Percentiles rank a stretch among this genome's conserved stretches.
Conservation (phyloP, 2,329 filamentous ascomycete species). For the Aureobasidium sp. region DNA sequence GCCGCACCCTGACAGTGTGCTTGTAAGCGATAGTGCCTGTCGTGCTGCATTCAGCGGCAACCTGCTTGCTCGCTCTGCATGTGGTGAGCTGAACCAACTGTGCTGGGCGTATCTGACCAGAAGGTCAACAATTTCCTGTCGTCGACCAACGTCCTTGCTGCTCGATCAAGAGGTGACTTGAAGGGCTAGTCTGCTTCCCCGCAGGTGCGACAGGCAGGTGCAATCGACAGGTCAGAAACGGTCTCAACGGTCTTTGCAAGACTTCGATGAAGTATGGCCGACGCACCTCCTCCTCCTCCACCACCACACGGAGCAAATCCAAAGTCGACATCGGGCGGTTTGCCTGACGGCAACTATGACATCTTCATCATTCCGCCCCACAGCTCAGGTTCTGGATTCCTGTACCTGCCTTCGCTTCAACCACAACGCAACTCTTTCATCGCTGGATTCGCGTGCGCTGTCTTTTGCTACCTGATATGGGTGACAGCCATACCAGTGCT, state of each 20-base stretch:
- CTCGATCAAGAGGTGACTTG: not conserved
- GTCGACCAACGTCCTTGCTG: not conserved
- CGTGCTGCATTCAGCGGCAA: not conserved
- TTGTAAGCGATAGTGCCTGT: not conserved
- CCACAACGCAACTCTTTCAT: conserved; percentile 86
- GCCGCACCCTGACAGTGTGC: conserved; percentile 2
- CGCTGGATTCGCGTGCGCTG: conserved; percentile 72
- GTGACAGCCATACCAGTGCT: conserved; percentile 66
- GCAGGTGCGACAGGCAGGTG: not conserved
- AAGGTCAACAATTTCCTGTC: not conserved
- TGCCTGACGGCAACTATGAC: conserved; percentile 89
- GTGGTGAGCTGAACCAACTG: not conserved
- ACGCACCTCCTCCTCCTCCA: conserved; percentile 60
- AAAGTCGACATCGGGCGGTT: conserved; percentile 55
- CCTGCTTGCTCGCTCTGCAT: conserved; percentile 3
- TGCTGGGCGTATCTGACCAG: not conserved
- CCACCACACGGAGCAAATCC: conserved; percentile 79
- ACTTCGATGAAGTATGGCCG: not conserved
- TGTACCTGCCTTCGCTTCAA: conserved; percentile 86
- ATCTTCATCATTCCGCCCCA: conserved; percentile 95
- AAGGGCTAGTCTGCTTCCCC: not conserved
- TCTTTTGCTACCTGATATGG: conserved; percentile 66
- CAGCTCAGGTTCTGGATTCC: conserved; percentile 78
- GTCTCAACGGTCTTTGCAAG: not conserved
- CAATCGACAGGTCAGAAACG: conserved; percentile 3